Base-by-base conservation (phyloP, 2,329 filamentous ascomycete species). In the Calonectria hongkongensis region DNA sequence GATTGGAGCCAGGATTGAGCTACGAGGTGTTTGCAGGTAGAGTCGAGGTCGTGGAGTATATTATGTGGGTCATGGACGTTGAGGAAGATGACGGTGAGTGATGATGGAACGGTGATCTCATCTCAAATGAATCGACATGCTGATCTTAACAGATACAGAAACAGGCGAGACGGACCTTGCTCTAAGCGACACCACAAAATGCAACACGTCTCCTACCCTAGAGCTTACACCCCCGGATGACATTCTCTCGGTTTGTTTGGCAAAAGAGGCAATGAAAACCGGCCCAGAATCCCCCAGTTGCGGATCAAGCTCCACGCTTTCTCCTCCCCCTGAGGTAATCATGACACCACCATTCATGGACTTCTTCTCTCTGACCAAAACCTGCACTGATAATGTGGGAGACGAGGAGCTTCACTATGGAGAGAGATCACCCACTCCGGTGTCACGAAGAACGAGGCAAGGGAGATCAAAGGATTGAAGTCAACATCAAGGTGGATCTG, bases 21-120 rank as follows among this genome's bases (percentile, higher is more conserved):
- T 81, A 77, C 41, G 71, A 76, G 15, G 66, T 76, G 2, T 81
- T 81, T 47, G 78, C 72, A 5, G 45, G 51, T 18, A 73, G 73
- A 27, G 79, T 81, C 9, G 79, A 81, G 68, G 60, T 80, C 13
- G 71, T 81, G 25, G 76, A 81, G 60, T 80, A 77, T 62, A 74
- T 73, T 39, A 74, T 79, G 73, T 81, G 75, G 76, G 70, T 77
- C 60, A 68, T 60, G 41, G 68, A 58, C 27, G 62, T 70, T 51
- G 62, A 60, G 10, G 45, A 56, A 2, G 45, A 39, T 15, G 18
- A 47, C 36, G 72, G 78, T 79, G 70, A 68, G 60, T 21, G 33
- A 9, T 60, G 27, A 9, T 60, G 27, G 12, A 13, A 9, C 13
- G 18, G 3, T 18, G 33, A 60, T 18, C 15, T 51, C 12, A 41